Percentiles rank a stretch among this genome's conserved stretches.
Conservation (phyloP, 164 flowering plant genomes). For the Litsea cubeba region DNA sequence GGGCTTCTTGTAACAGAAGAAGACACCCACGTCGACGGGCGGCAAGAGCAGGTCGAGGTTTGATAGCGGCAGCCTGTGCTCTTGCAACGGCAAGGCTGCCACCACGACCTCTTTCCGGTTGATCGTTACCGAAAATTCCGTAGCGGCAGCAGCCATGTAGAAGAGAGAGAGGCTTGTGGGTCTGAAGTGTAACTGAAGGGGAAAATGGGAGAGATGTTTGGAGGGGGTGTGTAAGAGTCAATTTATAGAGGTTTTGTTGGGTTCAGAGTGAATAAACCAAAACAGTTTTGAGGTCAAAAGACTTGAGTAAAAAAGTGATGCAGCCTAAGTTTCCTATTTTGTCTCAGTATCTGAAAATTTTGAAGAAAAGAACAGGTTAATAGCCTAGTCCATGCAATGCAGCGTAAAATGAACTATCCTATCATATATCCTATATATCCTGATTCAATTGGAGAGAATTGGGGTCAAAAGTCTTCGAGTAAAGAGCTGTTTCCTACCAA, state of each 20-base stretch:
- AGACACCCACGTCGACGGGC: constrained; percentile 33
- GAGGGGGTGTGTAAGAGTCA: neutral
- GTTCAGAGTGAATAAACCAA: too few relatives aligned
- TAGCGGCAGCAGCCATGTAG: neutral
- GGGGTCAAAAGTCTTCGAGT: too few relatives aligned
- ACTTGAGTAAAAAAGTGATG: neutral
- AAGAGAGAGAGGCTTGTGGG: neutral
- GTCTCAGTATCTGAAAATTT: too few relatives aligned
- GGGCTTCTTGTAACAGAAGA: constrained; percentile 35
- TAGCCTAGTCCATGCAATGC: too few relatives aligned
- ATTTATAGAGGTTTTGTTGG: neutral
- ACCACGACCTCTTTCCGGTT: constrained; percentile 27
- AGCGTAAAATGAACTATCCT: too few relatives aligned
- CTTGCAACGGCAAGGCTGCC: constrained; percentile 33
- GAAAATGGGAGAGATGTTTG: neutral
- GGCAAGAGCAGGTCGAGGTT: constrained; percentile 49
- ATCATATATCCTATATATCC: too few relatives aligned
- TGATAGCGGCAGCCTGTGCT: constrained; percentile 38
- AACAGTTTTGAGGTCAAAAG: too few relatives aligned
- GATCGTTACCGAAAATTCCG: constrained; percentile 18
- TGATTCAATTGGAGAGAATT: too few relatives aligned
- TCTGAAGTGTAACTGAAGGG: neutral
- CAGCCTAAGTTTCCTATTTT: too few relatives aligned
- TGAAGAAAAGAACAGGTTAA: too few relatives aligned
- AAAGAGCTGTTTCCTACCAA: too few relatives aligned